Base-by-base conservation (phyloP, 106 monocot species). In the Ottelia alismoides region DNA sequence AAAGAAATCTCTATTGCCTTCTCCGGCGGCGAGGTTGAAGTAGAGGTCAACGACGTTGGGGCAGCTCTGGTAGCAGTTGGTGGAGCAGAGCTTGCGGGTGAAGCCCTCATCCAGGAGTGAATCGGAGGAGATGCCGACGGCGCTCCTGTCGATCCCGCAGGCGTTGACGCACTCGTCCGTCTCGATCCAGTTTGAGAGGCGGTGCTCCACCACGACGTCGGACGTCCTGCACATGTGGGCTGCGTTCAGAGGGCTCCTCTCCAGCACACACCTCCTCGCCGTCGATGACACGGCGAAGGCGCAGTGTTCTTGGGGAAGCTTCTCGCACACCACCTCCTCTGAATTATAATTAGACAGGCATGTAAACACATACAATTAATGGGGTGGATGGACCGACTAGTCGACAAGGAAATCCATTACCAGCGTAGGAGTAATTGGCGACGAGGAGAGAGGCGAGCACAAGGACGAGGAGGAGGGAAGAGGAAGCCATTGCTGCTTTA, bases 311-410 rank as follows among this genome's bases (percentile, higher is more conserved):
- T 53, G 50, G 2, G 80, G 77, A 52, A 85, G 51, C 16, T 80
- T 73, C 61, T 77, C 80, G 20, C 85, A 85, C 48, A 67, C 29
- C 45, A 85, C 74, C n/a, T n/a, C n/a, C n/a, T n/a, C n/a, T n/a
- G n/a, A n/a, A n/a, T n/a, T n/a, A n/a, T n/a, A n/a, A n/a, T n/a
- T n/a, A n/a, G n/a, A n/a, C n/a, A n/a, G n/a, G n/a, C n/a, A n/a
- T n/a, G n/a, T n/a, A n/a, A n/a, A n/a, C n/a, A n/a, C n/a, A n/a
- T n/a, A n/a, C n/a, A n/a, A n/a, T n/a, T n/a, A n/a, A n/a, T n/a
- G n/a, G n/a, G n/a, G n/a, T n/a, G n/a, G n/a, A n/a, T n/a, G n/a
- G n/a, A n/a, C n/a, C n/a, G n/a, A n/a, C n/a, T n/a, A n/a, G n/a
- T n/a, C n/a, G n/a, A n/a, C n/a, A n/a, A n/a, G n/a, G n/a, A n/a